Evolutionary conservation across 1,284 basidiomycete species (phyloP).

Genomic region (Wallemia mellicola): DNA sequence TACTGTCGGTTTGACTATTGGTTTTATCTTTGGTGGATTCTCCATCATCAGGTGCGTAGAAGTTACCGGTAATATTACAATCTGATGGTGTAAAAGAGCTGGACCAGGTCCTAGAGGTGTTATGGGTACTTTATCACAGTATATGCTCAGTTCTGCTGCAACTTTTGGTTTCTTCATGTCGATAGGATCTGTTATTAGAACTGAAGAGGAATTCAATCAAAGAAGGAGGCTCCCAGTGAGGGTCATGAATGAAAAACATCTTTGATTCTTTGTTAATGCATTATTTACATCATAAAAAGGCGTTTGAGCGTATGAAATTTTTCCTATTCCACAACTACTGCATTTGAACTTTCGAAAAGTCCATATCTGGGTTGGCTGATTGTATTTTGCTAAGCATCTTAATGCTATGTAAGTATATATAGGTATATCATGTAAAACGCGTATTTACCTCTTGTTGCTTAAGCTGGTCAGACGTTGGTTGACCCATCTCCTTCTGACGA

Average conservation of each 20-base stretch:
- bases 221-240: not conserved
- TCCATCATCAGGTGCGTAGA: constrained; percentile 45
- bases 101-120: constrained; percentile 63
- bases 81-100: constrained; percentile 21
- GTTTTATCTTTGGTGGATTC: constrained; percentile 80
- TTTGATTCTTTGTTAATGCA: not conserved
- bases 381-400: constrained; percentile 70
- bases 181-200: constrained; percentile 32
- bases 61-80: not conserved
- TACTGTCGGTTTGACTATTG: constrained; percentile 58
- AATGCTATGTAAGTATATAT: not conserved
- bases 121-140: constrained; percentile 63
- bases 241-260: not conserved
- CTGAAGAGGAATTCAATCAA: not conserved
- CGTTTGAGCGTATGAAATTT: not conserved
- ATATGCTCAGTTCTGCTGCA: constrained; percentile 71
- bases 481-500: constrained; percentile 92
- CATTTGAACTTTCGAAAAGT: constrained; percentile 74
- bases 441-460: constrained; percentile 50
- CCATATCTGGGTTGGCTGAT: constrained; percentile 64
- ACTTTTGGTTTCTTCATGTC: constrained; percentile 61
- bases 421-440: not conserved
- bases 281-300: not conserved
- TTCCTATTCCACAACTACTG: constrained; percentile 18
- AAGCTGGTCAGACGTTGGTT: constrained; percentile 66